Conservation (phyloP, 2,329 filamentous ascomycete species). For the Onygena corvina region DNA sequence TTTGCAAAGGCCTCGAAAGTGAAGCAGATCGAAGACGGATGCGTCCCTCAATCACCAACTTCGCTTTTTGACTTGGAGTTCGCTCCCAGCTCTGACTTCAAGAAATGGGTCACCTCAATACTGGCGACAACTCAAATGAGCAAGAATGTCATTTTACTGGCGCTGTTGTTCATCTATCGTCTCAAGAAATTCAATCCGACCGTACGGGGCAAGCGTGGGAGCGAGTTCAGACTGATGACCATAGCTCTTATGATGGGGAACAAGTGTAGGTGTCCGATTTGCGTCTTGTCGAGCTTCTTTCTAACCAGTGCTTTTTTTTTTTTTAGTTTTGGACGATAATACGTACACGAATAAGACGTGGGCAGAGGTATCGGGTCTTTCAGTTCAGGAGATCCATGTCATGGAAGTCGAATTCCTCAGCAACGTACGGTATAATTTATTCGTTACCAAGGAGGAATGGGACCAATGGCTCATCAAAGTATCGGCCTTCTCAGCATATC, state of each 20-base stretch:
- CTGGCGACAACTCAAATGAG: constrained; percentile 91
- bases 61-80: constrained; percentile 57
- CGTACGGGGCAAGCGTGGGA: constrained; percentile 83
- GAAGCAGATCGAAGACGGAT: constrained; percentile 54
- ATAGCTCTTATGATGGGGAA: constrained; percentile 96
- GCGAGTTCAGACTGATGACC: constrained; percentile 83
- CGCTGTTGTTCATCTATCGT: constrained; percentile 82
- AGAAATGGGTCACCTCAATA: constrained; percentile 87
- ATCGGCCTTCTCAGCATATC: constrained; percentile 70
- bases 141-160: constrained; percentile 84
- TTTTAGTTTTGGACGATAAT: constrained; percentile 79
- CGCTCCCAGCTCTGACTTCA: constrained; percentile 64
- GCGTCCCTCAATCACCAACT: constrained; percentile 32
- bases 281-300: background rate
- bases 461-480: constrained; percentile 73
- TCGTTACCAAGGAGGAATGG: constrained; percentile 80
- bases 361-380: constrained; percentile 93
- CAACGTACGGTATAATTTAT: constrained; percentile 91
- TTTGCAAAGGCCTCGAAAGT: constrained; percentile 80
- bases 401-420: constrained; percentile 99
- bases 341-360: constrained; percentile 99
- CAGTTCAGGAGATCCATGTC: constrained; percentile 88
- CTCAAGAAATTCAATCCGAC: constrained; percentile 80
- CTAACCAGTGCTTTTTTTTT: constrained; percentile 10
- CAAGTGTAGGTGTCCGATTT: constrained; percentile 56